Evolutionary conservation across 805 yeast genomes (phyloP).

Genomic region (Schwanniomyces sp.): DNA sequence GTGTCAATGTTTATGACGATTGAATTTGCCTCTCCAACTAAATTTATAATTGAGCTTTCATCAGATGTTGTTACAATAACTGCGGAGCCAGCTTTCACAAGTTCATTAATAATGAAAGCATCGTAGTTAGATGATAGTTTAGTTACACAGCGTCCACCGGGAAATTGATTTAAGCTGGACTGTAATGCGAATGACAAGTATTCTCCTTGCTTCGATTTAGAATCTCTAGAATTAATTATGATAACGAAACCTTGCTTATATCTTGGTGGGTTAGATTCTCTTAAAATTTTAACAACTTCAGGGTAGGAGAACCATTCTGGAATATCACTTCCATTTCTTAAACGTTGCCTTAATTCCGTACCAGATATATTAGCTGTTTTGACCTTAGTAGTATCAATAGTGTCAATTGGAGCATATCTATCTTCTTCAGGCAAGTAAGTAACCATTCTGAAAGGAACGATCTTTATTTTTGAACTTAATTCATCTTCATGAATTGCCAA

Average conservation of each 20-base stretch:
- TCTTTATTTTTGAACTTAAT: conserved; percentile 49
- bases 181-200: conserved; percentile 77
- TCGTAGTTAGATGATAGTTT: conserved; percentile 40
- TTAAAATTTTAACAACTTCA: conserved; percentile 86
- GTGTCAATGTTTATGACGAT: conserved; percentile 35
- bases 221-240: conserved; percentile 55
- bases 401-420: conserved; percentile 92
- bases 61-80: conserved; percentile 61
- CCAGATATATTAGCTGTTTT: conserved; percentile 92
- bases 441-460: conserved; percentile 96
- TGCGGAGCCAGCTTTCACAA: conserved; percentile 89
- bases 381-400: conserved; percentile 69
- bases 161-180: conserved; percentile 85
- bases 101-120: conserved; percentile 68
- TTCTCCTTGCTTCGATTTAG: conserved; percentile 45
- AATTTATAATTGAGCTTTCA: conserved; percentile 59
- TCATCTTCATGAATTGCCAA: conserved; percentile 76
- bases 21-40: conserved; percentile 56
- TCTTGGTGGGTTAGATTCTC: conserved; percentile 94
- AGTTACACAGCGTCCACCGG: conserved; percentile 80
- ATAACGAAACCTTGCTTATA: conserved; percentile 84
- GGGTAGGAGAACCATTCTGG: conserved; percentile 98
- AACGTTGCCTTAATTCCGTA: conserved; percentile 86
- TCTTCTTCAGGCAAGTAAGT: conserved; percentile 94
- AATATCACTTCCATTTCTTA: conserved; percentile 81